Percentiles rank a stretch among this genome's conserved stretches.
Evolutionary conservation across 768 basidiomycete species (phyloP).

Genomic region (Termitomyces sp.): DNA sequence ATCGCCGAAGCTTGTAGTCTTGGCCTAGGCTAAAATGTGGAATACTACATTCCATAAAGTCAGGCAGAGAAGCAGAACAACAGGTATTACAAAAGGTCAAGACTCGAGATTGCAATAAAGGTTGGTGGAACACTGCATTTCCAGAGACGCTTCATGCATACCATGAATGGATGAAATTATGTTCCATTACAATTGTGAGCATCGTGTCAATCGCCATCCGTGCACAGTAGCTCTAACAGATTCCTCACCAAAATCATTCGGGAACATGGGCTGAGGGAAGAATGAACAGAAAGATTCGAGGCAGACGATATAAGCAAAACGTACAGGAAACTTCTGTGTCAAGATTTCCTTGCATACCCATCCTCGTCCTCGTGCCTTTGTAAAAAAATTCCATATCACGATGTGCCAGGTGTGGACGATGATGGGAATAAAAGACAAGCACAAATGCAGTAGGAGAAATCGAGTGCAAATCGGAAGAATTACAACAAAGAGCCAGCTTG

Average conservation of each 20-base stretch:
- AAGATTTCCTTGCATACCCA: constrained; percentile 75
- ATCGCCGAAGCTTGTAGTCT: no score
- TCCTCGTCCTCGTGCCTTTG: constrained; percentile 49
- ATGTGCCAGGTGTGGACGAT: constrained; percentile 77
- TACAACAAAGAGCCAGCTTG: constrained; percentile 32
- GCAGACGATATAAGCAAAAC: constrained; percentile 13
- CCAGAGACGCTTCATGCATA: no score
- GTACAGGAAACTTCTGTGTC: constrained; percentile 55
- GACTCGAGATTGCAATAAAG: no score
- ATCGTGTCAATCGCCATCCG: constrained; percentile 60
- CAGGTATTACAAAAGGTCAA: background rate
- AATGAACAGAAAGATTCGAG: background rate
- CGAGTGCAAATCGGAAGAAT: background rate
- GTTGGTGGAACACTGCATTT: no score
- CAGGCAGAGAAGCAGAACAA: background rate
- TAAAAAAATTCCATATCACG: constrained; percentile 83
- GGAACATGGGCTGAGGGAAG: constrained; percentile 76
- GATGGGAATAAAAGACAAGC: constrained; percentile 87
- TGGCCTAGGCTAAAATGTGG: no score
- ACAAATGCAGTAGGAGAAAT: constrained; percentile 25
- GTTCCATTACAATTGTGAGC: background rate
- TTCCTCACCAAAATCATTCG: constrained; percentile 77
- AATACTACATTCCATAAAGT: background rate
- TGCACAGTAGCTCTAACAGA: constrained; percentile 76
- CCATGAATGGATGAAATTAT: no score